A percentile compares a stretch with the other conserved stretches of the same genome.
Evolutionary conservation across 768 basidiomycete species (phyloP).

Genomic region (Tricholoma terreum): DNA sequence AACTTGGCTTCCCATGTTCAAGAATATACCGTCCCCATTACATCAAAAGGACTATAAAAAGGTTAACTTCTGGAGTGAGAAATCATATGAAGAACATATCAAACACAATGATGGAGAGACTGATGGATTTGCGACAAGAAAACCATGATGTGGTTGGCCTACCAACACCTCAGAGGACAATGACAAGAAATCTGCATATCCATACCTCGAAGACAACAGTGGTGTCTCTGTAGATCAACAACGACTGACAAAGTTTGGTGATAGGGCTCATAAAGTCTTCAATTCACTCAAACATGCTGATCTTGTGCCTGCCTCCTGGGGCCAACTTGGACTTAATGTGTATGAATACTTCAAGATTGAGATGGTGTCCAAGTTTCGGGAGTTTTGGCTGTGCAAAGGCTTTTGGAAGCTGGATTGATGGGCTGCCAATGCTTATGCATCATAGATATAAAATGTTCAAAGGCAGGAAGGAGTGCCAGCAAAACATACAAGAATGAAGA

Average conservation of each 20-base stretch:
- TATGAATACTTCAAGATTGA: conserved; percentile 6
- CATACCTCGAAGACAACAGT: conserved; percentile 9
- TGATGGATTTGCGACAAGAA: conserved; percentile 7
- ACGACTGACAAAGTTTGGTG: conserved; percentile 4
- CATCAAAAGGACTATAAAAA: not conserved
- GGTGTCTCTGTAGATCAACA: conserved; percentile 1
- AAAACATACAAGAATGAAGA: not conserved
- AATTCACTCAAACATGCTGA: conserved; percentile 1
- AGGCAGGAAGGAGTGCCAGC: not conserved
- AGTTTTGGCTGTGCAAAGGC: conserved; percentile 12
- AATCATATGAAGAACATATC: not conserved
- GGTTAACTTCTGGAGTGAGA: conserved; percentile 5
- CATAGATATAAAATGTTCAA: conserved; percentile 7
- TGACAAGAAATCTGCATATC: conserved; percentile 5
- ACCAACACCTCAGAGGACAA: not conserved
- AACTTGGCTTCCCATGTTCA: not conserved
- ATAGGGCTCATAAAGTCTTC: conserved; percentile 6
- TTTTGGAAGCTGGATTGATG: conserved; percentile 14
- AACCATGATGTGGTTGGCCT: conserved; percentile 8
- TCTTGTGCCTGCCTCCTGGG: conserved; percentile 3
- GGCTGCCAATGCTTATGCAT: conserved; percentile 5
- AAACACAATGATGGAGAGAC: conserved; percentile 4
- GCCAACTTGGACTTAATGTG: not conserved
- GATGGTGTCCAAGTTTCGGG: conserved; percentile 11
- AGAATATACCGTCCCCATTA: not conserved